These are phyloP conservation scores for Globisporangium splendens DNA, from an alignment of 352 stramenopile species.

Conservation along the genomic window DNA sequence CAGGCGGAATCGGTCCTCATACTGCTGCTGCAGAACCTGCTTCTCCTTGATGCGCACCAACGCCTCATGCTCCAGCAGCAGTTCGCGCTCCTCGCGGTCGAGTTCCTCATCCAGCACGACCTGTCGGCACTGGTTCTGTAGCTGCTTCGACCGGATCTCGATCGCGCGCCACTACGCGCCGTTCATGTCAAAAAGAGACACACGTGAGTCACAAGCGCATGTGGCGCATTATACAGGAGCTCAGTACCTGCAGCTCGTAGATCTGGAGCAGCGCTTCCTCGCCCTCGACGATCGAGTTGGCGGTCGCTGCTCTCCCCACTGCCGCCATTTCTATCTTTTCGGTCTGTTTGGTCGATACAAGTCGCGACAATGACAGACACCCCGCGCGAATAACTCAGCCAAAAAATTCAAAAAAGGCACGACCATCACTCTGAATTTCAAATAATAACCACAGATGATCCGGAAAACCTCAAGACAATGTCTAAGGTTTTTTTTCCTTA, in stretches of 20 bases:
- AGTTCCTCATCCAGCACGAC: conserved; percentile 45
- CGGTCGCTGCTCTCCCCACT: conserved; percentile 7
- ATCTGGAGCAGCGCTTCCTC: conserved; percentile 62
- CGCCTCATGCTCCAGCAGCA: conserved; percentile 35
- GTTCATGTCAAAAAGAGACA: too few species aligned
- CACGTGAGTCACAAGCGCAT: neutral
- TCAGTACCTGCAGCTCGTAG: conserved; percentile 51
- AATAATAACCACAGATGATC: conserved; percentile 1
- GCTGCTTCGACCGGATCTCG: conserved; percentile 47
- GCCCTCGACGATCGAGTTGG: conserved; percentile 3
- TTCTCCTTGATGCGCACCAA: conserved; percentile 20
- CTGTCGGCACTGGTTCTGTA: conserved; percentile 56
- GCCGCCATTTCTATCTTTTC: conserved; percentile 22
- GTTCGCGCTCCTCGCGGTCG: conserved; percentile 44
- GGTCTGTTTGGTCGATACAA: neutral
- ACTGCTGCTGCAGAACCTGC: conserved; percentile 19
- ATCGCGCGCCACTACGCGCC: conserved; percentile 51
- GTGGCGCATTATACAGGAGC: neutral
- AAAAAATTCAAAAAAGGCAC: conserved; percentile 2
- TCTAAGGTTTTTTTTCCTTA: conserved; percentile 3
- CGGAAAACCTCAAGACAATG: conserved; percentile 2
- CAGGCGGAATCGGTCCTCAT: conserved; percentile 11
- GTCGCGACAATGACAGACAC: too few species aligned
- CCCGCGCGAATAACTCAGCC: neutral
- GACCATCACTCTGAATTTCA: conserved; percentile 2